Evolutionary conservation across 129 eudicot species (phyloP).

Genomic region (Artemisia annua): DNA sequence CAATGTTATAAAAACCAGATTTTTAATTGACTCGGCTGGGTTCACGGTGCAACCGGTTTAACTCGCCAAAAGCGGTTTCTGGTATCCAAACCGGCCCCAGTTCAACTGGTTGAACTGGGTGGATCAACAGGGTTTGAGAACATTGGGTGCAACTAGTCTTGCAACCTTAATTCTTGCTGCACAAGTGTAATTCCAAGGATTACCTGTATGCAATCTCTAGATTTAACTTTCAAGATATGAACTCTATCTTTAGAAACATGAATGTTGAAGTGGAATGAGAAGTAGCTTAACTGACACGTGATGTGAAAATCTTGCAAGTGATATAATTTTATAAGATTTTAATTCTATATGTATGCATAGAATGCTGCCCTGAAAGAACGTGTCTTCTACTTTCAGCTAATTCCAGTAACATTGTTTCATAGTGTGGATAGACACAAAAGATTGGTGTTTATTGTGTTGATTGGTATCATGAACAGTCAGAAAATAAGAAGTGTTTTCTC

Average conservation of each 20-base stretch:
- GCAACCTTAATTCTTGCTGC: not conserved
- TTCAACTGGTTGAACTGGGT: not conserved
- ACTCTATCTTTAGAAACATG: not conserved
- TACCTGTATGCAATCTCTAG: not conserved
- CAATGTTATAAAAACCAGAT: no score
- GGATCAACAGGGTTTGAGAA: not conserved
- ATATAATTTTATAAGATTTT: not conserved
- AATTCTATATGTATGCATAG: not conserved
- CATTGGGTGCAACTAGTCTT: no score
- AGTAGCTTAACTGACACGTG: not conserved
- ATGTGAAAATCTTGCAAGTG: not conserved
- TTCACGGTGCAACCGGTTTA: not conserved
- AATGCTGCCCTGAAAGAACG: not conserved
- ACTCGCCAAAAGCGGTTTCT: not conserved
- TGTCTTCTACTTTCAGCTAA: not conserved
- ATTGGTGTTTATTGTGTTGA: not conserved
- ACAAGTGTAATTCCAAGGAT: not conserved
- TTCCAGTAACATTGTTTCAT: not conserved
- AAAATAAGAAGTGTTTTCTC: not conserved
- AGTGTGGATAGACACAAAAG: not conserved
- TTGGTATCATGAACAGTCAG: not conserved
- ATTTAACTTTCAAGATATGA: constrained; percentile 12
- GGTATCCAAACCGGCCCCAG: not conserved
- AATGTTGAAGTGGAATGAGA: not conserved
- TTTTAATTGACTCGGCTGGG: no score